These are phyloP conservation scores for Pneumocystis wakefieldiae DNA, from an alignment of 1,139 yeast genomes.

Conservation along the genomic window DNA sequence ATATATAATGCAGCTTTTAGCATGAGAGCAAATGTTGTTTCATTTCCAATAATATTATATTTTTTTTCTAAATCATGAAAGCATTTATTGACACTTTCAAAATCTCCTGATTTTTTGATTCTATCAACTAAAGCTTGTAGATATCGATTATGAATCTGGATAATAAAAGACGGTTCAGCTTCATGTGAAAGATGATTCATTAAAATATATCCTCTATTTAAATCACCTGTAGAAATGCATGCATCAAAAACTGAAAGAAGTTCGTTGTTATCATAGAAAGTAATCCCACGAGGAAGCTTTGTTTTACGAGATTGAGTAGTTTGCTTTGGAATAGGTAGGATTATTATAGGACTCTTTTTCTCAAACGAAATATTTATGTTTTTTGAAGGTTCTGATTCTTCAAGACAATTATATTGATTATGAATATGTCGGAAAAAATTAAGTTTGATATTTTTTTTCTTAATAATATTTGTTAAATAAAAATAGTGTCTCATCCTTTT, in stretches of 20 bases:
- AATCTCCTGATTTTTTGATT: conserved; percentile 22
- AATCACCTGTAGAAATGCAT: conserved; percentile 52
- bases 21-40: conserved; percentile 5
- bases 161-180: conserved; percentile 25
- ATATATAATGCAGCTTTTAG: conserved; percentile 8
- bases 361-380: neutral
- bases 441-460: neutral
- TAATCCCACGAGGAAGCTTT: conserved; percentile 16
- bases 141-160: conserved; percentile 37
- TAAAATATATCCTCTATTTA: conserved; percentile 42
- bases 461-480: neutral
- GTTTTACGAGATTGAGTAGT: conserved; percentile 17
- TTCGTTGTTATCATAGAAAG: conserved; percentile 3
- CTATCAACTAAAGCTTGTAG: conserved; percentile 31
- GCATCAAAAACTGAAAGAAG: conserved; percentile 45
- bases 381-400: neutral
- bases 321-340: conserved; percentile 19
- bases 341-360: conserved; percentile 16
- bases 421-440: neutral
- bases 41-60: conserved; percentile 21
- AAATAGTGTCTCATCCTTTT: neutral
- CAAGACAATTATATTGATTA: neutral
- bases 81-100: conserved; percentile 20
- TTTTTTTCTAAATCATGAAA: conserved; percentile 18
- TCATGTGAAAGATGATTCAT: conserved; percentile 16